A percentile compares a stretch with the other conserved stretches of the same genome.
Conservation (phyloP, 2,329 filamentous ascomycete genomes). For the Fusarium caatingaense region DNA sequence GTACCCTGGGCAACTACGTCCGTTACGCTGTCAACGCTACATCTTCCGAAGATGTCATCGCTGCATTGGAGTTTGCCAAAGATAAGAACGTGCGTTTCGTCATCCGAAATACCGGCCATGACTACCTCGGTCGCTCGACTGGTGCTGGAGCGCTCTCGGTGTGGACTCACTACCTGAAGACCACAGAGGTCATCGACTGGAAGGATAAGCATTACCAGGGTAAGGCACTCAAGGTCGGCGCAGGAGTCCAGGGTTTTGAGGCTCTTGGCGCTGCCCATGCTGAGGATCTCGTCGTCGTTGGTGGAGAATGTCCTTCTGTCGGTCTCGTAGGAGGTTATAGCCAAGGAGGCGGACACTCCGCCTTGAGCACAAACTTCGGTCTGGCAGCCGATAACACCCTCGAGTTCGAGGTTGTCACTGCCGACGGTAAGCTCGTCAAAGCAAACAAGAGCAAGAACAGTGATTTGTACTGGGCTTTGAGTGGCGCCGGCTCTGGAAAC, state of each 20-base stretch:
- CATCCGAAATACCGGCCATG: slow-evolving; percentile 64
- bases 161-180: slow-evolving; percentile 57
- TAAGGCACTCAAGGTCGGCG: slow-evolving; percentile 63
- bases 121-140: slow-evolving; percentile 67
- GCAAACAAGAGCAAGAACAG: slow-evolving; percentile 60
- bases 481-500: slow-evolving; percentile 68
- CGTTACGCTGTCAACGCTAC: slow-evolving; percentile 52
- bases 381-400: slow-evolving; percentile 70
- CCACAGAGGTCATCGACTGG: slow-evolving; percentile 53
- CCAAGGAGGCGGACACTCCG: slow-evolving; percentile 67
- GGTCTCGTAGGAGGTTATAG: slow-evolving; percentile 70
- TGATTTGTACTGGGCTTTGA: slow-evolving; percentile 73
- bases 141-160: slow-evolving; percentile 58
- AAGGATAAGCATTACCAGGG: slow-evolving; percentile 60
- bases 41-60: slow-evolving; percentile 47
- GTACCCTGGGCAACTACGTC: slow-evolving; percentile 59
- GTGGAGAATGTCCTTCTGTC: slow-evolving; percentile 65
- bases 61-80: slow-evolving; percentile 47
- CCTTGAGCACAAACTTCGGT: slow-evolving; percentile 64
- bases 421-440: slow-evolving; percentile 58
- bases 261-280: slow-evolving; percentile 58
- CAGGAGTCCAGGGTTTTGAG: slow-evolving; percentile 65
- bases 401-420: slow-evolving; percentile 65
- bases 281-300: slow-evolving; percentile 61
- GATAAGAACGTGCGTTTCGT: slow-evolving; percentile 59